Evolutionary conservation across 345 rosid genomes (phyloP).

Genomic region (Heritiera littoralis): DNA sequence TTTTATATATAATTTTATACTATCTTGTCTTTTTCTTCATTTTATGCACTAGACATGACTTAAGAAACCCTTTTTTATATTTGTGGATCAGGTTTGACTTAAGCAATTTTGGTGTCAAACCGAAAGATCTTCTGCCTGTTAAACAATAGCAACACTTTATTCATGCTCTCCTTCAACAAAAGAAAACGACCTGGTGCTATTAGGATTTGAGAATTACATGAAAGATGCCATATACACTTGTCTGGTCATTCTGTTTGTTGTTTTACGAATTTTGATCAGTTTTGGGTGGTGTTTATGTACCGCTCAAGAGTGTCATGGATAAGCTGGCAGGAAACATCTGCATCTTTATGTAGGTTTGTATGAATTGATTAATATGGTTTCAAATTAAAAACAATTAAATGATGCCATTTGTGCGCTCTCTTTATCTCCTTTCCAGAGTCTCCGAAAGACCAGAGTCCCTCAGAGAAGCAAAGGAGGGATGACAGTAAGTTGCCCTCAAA

Average conservation of each 20-base stretch:
- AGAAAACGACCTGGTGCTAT: background rate
- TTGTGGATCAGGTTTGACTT: background rate
- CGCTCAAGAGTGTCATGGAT: no score
- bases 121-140: background rate
- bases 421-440: conserved; percentile 45
- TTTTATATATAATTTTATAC: no score
- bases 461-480: conserved; percentile 41
- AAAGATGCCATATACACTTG: conserved; percentile 8
- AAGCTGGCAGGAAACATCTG: no score
- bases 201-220: background rate
- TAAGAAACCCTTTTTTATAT: background rate
- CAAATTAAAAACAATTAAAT: no score
- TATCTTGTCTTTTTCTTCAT: no score
- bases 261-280: no score
- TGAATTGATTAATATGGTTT: no score
- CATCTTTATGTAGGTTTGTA: no score
- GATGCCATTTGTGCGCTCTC: no score
- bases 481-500: conserved; percentile 76
- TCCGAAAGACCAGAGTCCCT: conserved; percentile 54
- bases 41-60: no score
- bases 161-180: background rate
- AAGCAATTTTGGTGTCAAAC: background rate
- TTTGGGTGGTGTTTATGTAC: no score
- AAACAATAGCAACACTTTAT: background rate
- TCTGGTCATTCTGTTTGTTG: no score